phyloP scores from a whole-genome alignment of 116 monocot species.

The Trichopus zeylanicus region DNA sequence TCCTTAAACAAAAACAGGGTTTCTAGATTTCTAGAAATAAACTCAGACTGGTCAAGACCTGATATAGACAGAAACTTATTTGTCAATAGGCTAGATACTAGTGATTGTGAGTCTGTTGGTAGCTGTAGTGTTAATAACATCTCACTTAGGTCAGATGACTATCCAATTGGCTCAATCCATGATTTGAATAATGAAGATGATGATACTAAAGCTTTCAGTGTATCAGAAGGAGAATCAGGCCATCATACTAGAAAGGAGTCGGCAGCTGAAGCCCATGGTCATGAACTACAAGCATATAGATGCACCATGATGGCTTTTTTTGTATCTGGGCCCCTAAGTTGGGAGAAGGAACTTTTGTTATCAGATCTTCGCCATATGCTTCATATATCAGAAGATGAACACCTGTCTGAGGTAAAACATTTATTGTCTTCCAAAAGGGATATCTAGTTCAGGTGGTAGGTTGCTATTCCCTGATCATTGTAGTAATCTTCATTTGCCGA shows the following conservation, averaged over 20 bases:
- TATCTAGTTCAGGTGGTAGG: neutral
- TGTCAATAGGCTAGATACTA: slow-evolving; percentile 8
- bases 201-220: slow-evolving; percentile 22
- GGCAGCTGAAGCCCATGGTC: too few species aligned
- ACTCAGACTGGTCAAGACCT: too few species aligned
- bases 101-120: too few species aligned
- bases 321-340: too few species aligned
- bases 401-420: slow-evolving; percentile 32
- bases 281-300: slow-evolving; percentile 61
- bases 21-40: slow-evolving; percentile 6
- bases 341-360: slow-evolving; percentile 75
- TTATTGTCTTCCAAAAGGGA: slow-evolving; percentile 17
- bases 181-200: too few species aligned
- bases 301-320: slow-evolving; percentile 47
- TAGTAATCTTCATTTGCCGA: neutral
- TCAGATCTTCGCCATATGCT: slow-evolving; percentile 56
- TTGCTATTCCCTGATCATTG: neutral
- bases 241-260: slow-evolving; percentile 9
- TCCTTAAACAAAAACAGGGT: slow-evolving; percentile 28
- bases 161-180: neutral
- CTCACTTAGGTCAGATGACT: slow-evolving; percentile 6
- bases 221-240: slow-evolving; percentile 10
- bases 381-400: slow-evolving; percentile 82
- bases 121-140: slow-evolving; percentile 27
- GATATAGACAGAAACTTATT: slow-evolving; percentile 1